These are phyloP conservation scores for Fusarium succisae DNA, from an alignment of 2,329 filamentous ascomycete species.

Conservation along the genomic window DNA sequence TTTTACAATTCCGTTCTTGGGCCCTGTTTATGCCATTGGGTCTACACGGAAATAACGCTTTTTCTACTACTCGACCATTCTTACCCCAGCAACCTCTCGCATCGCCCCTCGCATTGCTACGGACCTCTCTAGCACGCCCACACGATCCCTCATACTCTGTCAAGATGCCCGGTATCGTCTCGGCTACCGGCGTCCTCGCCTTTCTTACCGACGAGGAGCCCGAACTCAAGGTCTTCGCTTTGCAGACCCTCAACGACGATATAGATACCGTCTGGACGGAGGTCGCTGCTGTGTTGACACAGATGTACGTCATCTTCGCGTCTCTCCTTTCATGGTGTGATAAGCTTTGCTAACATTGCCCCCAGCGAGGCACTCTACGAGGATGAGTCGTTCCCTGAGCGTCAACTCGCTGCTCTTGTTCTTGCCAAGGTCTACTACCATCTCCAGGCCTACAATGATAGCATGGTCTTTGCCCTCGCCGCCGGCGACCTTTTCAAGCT, in stretches of 20 bases:
- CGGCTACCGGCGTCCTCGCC: constrained; percentile 92
- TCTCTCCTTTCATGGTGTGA: neutral
- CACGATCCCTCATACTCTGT: constrained; percentile 27
- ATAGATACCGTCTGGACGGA: constrained; percentile 98
- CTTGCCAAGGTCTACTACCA: constrained; percentile 99
- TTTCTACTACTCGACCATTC: constrained; percentile 22
- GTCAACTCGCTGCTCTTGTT: constrained; percentile 91
- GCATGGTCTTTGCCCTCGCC: constrained; percentile 96
- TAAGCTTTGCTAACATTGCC: constrained; percentile 18
- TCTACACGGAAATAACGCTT: constrained; percentile 29
- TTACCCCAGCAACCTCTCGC: constrained; percentile 22
- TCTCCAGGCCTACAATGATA: constrained; percentile 98
- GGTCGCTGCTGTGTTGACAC: constrained; percentile 88
- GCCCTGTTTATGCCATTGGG: constrained; percentile 37
- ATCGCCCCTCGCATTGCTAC: constrained; percentile 31
- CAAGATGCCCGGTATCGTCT: constrained; percentile 90
- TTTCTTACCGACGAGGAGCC: constrained; percentile 95
- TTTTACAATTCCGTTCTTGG: constrained; percentile 8
- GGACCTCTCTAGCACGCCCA: constrained; percentile 29
- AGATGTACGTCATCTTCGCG: constrained; percentile 73
- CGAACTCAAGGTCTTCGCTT: constrained; percentile 92
- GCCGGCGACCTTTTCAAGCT: constrained; percentile 96
- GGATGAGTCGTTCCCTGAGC: constrained; percentile 93
- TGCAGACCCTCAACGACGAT: constrained; percentile 94
- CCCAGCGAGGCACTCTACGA: constrained; percentile 94